Conservation (phyloP, 108 stramenopile species). For the Aurantiochytrium sp. region DNA sequence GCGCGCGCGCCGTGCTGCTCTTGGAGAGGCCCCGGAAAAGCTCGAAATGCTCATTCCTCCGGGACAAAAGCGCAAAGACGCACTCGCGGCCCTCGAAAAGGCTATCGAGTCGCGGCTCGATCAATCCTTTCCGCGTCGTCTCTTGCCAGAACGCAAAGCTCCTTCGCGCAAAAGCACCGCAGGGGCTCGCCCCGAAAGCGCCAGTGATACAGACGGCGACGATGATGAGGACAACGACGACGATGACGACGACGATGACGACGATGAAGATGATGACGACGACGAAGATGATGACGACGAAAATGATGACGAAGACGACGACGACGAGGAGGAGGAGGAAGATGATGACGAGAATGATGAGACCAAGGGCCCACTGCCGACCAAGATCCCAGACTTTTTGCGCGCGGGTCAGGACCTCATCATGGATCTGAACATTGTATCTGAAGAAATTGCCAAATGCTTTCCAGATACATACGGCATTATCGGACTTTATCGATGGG, state of each 20-base stretch:
- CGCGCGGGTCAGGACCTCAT: not conserved
- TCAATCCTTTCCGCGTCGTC: not conserved
- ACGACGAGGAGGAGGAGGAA: not conserved
- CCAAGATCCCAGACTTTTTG: not conserved
- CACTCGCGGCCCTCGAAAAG: not conserved
- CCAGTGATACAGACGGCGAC: not conserved
- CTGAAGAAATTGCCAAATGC: not conserved
- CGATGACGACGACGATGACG: not conserved
- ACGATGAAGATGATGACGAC: not conserved
- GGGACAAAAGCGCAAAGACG: not conserved
- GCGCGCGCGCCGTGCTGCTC: not conserved
- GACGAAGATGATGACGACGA: not conserved
- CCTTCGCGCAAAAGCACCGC: too few species aligned
- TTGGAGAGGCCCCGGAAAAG: not conserved
- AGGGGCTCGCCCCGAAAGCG: not conserved
- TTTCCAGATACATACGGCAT: not conserved
- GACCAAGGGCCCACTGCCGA: not conserved
- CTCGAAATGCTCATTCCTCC: slow-evolving; percentile 13
- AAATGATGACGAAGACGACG: not conserved
- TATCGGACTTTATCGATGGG: not conserved
- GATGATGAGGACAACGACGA: not conserved
- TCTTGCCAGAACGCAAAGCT: not conserved
- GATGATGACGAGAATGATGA: not conserved
- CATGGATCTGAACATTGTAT: not conserved
- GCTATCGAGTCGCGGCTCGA: not conserved